Percentiles rank a stretch among this genome's conserved stretches.
These are phyloP conservation scores for Calonectria montana DNA, from an alignment of 2,329 filamentous ascomycete species.

Conservation along the genomic window DNA sequence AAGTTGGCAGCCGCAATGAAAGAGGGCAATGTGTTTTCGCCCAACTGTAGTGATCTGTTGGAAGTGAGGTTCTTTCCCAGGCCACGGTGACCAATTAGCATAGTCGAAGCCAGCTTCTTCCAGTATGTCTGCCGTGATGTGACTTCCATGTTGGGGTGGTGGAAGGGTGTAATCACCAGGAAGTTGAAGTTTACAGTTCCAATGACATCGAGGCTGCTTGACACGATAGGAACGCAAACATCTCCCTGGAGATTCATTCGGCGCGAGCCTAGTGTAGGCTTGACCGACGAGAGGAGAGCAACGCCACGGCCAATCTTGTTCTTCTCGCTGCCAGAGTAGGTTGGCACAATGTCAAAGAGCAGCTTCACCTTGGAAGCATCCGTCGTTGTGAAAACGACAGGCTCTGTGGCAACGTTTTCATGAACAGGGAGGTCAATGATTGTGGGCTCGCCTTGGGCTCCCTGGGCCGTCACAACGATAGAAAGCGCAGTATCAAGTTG, in stretches of 20 bases:
- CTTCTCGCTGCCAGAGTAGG: constrained; percentile 90
- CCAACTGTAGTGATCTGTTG: constrained; percentile 89
- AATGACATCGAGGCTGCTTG: constrained; percentile 87
- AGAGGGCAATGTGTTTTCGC: constrained; percentile 94
- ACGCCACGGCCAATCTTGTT: constrained; percentile 91
- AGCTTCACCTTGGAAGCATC: constrained; percentile 87
- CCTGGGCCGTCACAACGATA: constrained; percentile 86
- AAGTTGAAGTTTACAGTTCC: constrained; percentile 98
- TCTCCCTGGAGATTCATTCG: constrained; percentile 95
- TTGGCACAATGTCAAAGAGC: constrained; percentile 94
- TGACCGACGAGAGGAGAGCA: constrained; percentile 87
- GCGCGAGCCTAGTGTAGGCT: constrained; percentile 83
- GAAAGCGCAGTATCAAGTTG: constrained; percentile 95
- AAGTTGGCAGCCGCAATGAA: constrained; percentile 97
- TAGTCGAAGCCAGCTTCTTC: constrained; percentile 90
- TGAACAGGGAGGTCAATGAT: constrained; percentile 94
- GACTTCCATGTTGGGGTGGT: constrained; percentile 92
- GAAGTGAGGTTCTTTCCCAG: constrained; percentile 90
- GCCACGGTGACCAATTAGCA: constrained; percentile 79
- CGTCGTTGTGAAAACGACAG: constrained; percentile 85
- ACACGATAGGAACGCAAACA: constrained; percentile 90
- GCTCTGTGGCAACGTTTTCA: constrained; percentile 93
- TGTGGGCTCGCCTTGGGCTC: constrained; percentile 86
- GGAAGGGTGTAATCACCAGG: constrained; percentile 92
- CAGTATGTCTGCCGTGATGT: constrained; percentile 94